Evolutionary conservation across 352 stramenopile genomes (phyloP).

Genomic region (Hyaloperonospora brassicae): DNA sequence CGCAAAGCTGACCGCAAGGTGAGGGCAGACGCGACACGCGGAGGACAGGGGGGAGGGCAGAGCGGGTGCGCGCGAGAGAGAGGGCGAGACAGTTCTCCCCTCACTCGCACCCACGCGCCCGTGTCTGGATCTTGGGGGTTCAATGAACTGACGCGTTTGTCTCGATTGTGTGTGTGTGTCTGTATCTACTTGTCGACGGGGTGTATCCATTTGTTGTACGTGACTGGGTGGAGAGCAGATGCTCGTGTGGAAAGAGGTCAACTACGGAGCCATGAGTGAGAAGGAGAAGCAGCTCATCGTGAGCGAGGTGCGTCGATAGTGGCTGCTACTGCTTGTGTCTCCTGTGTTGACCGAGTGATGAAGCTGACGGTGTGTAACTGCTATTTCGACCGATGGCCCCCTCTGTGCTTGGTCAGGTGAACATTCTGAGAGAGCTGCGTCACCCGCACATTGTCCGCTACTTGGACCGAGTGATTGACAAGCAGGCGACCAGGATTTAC

Average conservation of each 20-base stretch:
- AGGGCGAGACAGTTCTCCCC: too few species aligned
- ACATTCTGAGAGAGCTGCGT: conserved; percentile 89
- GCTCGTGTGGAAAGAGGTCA: conserved; percentile 90
- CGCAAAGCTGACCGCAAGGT: conserved; percentile 85
- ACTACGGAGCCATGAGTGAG: conserved; percentile 89
- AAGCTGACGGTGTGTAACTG: neutral
- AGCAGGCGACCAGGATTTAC: conserved; percentile 88
- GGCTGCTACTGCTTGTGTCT: neutral
- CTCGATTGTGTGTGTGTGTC: conserved; percentile 1
- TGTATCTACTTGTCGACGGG: neutral
- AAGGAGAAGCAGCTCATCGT: conserved; percentile 93
- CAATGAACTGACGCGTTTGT: too few species aligned
- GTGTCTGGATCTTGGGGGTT: too few species aligned
- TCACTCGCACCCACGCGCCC: too few species aligned
- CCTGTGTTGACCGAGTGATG: neutral
- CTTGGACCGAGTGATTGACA: conserved; percentile 91
- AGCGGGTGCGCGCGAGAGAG: too few species aligned
- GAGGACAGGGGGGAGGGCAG: too few species aligned
- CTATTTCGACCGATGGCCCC: too few species aligned
- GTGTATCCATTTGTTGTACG: too few species aligned
- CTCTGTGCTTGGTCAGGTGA: conserved; percentile 44
- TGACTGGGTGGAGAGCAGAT: conserved; percentile 32
- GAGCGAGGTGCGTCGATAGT: conserved; percentile 54
- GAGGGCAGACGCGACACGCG: conserved; percentile 1
- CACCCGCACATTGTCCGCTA: conserved; percentile 92